Percentiles rank a stretch among this genome's conserved stretches.
phyloP scores from a whole-genome alignment of 2,329 filamentous ascomycete genomes.

The Alternaria arbusti region DNA sequence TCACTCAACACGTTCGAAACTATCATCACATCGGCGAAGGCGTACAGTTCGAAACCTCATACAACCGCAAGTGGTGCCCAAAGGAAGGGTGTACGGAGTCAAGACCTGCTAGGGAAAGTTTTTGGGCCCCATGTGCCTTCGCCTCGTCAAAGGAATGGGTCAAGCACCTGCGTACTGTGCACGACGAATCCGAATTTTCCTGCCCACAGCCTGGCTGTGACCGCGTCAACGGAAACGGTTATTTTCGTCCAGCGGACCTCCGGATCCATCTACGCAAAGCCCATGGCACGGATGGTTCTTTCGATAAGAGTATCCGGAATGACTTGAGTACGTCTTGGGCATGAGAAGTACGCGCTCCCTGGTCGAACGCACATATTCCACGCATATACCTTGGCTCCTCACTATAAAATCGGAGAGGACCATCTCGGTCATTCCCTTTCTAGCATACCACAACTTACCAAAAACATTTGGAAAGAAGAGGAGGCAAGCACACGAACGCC shows the following conservation, averaged over 20 bases:
- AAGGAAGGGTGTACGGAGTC: neutral
- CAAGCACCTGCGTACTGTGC: neutral
- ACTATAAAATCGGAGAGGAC: rapidly evolving
- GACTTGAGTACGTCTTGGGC: too few species aligned
- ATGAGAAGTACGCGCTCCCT: too few species aligned
- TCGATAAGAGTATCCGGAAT: neutral
- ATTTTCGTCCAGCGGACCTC: neutral
- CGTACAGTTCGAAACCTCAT: too few species aligned
- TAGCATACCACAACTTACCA: neutral
- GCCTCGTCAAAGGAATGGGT: rapidly evolving
- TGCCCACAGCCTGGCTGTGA: constrained; percentile 1
- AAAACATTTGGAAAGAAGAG: neutral
- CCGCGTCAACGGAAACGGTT: neutral
- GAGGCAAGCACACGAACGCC: neutral
- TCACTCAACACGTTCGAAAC: neutral
- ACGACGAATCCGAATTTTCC: neutral
- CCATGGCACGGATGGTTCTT: neutral
- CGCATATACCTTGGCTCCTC: neutral
- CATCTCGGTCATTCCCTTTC: too few species aligned
- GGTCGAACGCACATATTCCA: too few species aligned
- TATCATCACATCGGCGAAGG: constrained; percentile 2
- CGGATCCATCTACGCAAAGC: neutral
- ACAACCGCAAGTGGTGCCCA: too few species aligned
- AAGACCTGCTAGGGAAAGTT: rapidly evolving
- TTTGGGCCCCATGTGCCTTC: rapidly evolving